Percentiles rank a stretch among this genome's conserved stretches.
Evolutionary conservation across 2,329 filamentous ascomycete genomes (phyloP).

Genomic region (Leptographium flavum): DNA sequence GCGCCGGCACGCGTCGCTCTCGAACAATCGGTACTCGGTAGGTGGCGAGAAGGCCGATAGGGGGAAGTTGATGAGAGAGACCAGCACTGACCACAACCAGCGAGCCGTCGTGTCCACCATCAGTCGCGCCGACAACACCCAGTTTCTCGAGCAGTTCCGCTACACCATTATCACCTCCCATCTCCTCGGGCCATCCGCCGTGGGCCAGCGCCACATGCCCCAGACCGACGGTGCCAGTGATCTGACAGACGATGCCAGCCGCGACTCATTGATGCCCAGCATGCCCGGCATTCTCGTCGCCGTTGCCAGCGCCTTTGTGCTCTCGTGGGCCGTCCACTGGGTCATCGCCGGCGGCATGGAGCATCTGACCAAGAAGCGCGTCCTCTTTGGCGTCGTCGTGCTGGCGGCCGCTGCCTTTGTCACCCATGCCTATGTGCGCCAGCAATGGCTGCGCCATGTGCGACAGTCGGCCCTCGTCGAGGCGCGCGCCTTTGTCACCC

Average conservation of each 20-base stretch:
- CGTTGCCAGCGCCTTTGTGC: constrained; percentile 49
- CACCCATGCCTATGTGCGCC: constrained; percentile 58
- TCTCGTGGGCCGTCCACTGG: constrained; percentile 64
- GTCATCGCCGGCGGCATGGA: constrained; percentile 36
- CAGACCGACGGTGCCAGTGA: background rate
- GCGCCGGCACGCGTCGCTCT: constrained; percentile 24
- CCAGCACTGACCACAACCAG: constrained; percentile 22
- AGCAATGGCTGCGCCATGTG: constrained; percentile 70
- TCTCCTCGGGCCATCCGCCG: constrained; percentile 55
- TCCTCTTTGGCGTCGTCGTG: constrained; percentile 29
- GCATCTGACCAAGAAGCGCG: constrained; percentile 41
- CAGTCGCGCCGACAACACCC: constrained; percentile 63
- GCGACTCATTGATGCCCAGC: constrained; percentile 11
- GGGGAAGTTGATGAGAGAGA: background rate
- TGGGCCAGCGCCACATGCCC: constrained; percentile 21
- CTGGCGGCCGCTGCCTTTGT: constrained; percentile 40
- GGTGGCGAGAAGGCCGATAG: constrained; percentile 11
- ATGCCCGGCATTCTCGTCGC: constrained; percentile 36
- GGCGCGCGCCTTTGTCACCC: constrained; percentile 53
- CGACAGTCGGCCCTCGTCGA: constrained; percentile 59
- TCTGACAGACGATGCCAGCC: background rate
- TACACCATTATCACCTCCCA: constrained; percentile 90
- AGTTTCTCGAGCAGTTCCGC: constrained; percentile 83
- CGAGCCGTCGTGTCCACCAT: constrained; percentile 58
- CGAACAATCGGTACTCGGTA: constrained; percentile 37